Evolutionary conservation across 2,329 filamentous ascomycete species (phyloP).

Genomic region (Botrytis squamosa): DNA sequence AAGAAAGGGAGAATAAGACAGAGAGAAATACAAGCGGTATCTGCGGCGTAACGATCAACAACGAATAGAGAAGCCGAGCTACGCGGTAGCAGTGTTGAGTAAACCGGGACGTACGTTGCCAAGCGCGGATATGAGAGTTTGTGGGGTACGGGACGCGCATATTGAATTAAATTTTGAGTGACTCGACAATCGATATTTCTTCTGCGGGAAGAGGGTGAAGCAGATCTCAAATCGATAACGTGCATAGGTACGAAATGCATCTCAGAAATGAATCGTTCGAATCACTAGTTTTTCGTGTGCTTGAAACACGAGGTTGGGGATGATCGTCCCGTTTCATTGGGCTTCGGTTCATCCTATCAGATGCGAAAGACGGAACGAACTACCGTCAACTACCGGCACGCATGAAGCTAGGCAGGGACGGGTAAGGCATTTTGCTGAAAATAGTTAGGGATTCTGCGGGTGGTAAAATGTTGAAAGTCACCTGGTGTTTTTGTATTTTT

Average conservation of each 20-base stretch:
- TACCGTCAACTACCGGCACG: constrained; percentile 9
- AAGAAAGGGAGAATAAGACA: neutral
- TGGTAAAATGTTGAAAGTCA: constrained; percentile 3
- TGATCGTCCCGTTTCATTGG: neutral
- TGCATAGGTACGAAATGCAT: neutral
- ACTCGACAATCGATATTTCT: neutral
- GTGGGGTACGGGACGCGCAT: neutral
- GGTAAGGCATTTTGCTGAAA: neutral
- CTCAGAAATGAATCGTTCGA: too few relatives aligned
- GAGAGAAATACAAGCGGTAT: neutral
- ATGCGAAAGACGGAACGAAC: neutral
- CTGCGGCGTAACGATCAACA: neutral
- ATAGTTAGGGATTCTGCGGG: constrained; percentile 6
- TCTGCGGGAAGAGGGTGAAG: neutral
- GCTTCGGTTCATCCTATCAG: neutral
- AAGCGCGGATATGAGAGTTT: neutral
- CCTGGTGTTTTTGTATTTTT: neutral
- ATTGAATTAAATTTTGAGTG: neutral
- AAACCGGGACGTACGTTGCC: neutral
- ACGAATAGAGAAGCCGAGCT: neutral
- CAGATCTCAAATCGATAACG: neutral
- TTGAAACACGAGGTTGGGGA: constrained; percentile 1
- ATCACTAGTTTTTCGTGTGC: neutral
- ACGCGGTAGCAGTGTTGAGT: neutral
- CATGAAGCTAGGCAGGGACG: constrained; percentile 1